phyloP scores from a whole-genome alignment of 1,284 basidiomycete genomes.

The Microbotryum silenes-acaulis region DNA sequence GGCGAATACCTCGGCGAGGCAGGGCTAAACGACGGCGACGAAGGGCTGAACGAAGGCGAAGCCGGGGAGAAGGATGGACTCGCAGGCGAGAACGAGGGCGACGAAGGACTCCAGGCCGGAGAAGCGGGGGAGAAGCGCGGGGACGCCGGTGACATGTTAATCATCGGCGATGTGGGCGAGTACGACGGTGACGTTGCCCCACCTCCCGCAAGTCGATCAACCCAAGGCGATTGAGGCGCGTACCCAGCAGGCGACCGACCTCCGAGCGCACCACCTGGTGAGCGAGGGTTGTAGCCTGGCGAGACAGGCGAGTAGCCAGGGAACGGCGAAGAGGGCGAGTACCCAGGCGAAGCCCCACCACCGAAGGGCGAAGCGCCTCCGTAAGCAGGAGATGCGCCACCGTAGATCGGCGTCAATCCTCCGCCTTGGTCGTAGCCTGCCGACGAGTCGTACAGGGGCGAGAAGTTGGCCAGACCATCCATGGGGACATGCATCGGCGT shows the following conservation, averaged over 20 bases:
- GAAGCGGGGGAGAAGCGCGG: conserved; percentile 73
- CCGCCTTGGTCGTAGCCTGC: conserved; percentile 60
- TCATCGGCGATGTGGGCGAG: conserved; percentile 56
- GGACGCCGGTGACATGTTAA: conserved; percentile 63
- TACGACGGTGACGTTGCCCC: conserved; percentile 44
- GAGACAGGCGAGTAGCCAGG: conserved; percentile 63
- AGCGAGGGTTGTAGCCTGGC: conserved; percentile 11
- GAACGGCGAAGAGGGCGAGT: conserved; percentile 4
- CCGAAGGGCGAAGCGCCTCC: conserved; percentile 33
- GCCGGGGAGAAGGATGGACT: conserved; percentile 29
- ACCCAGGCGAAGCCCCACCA: conserved; percentile 62
- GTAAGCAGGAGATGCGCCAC: conserved; percentile 44
- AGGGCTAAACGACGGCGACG: conserved; percentile 14
- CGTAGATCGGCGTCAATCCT: conserved; percentile 69
- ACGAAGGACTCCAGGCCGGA: conserved; percentile 73
- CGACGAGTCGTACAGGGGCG: conserved; percentile 84
- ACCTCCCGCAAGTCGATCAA: conserved; percentile 11
- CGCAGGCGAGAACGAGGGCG: conserved; percentile 68
- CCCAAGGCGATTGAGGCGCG: conserved; percentile 52
- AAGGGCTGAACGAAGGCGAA: neutral
- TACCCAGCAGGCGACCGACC: conserved; percentile 43
- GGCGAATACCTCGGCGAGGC: conserved; percentile 38
- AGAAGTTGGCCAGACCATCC: conserved; percentile 63
- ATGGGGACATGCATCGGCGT: conserved; percentile 24
- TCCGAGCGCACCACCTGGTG: conserved; percentile 39